Percentiles rank a stretch among this genome's conserved stretches.
phyloP scores from a whole-genome alignment of 2,329 filamentous ascomycete species.

The Raffaelea albimanens region DNA sequence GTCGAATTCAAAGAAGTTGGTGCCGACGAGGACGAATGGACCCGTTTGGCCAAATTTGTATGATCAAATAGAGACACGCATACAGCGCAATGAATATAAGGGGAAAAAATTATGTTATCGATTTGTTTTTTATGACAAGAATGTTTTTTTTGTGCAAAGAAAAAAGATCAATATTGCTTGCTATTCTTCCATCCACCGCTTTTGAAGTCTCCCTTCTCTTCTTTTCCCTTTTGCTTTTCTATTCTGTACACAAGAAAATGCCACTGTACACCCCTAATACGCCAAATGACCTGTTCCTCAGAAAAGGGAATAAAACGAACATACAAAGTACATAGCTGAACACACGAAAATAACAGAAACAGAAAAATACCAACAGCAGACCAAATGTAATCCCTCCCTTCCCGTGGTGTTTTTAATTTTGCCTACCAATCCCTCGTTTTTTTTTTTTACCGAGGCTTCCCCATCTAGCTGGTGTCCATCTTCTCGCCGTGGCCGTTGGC shows the following conservation, averaged over 20 bases:
- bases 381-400: conserved; percentile 4
- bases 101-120: no score
- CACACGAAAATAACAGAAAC: conserved; percentile 1
- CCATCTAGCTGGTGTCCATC: conserved; percentile 20
- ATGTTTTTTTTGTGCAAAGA: no score
- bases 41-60: conserved; percentile 25
- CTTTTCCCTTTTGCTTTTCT: not conserved
- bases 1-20: conserved; percentile 65
- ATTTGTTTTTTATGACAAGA: no score
- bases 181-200: no score
- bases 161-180: no score
- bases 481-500: conserved; percentile 40
- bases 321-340: not conserved
- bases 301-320: not conserved
- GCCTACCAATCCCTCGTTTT: not conserved
- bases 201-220: no score
- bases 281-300: not conserved
- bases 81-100: no score
- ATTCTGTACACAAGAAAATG: not conserved
- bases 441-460: not conserved
- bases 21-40: conserved; percentile 47
- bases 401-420: not conserved
- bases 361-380: conserved; percentile 5
- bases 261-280: conserved; percentile 1
- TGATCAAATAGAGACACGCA: not conserved